A percentile compares a stretch with the other conserved stretches of the same genome.
Conservation (phyloP, 1,284 basidiomycete genomes). For the Cryptococcus neoformans region DNA sequence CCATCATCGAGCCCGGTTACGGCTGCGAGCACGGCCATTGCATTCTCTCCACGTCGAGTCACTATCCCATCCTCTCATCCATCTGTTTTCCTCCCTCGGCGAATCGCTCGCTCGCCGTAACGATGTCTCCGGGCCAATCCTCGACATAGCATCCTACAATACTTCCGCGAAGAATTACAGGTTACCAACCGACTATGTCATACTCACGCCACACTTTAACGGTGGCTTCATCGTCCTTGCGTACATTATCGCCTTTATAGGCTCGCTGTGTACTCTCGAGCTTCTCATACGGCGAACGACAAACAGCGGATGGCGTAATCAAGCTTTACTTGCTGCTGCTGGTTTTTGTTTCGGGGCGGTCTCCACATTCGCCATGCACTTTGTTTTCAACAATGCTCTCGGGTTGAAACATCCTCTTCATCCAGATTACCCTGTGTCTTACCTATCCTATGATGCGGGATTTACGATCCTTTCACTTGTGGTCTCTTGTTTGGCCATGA, state of each 20-base stretch:
- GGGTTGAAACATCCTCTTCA: constrained; percentile 42
- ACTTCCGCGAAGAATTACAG: constrained; percentile 2
- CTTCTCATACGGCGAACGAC: constrained; percentile 49
- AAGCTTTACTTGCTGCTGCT: constrained; percentile 45
- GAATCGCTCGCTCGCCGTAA: neutral
- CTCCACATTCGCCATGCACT: constrained; percentile 52
- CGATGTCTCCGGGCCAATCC: constrained; percentile 1
- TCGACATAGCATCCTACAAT: constrained; percentile 9
- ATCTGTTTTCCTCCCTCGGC: neutral
- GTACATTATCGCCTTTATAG: constrained; percentile 49
- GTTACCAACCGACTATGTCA: constrained; percentile 27
- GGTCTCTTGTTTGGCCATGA: constrained; percentile 49
- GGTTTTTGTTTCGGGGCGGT: constrained; percentile 51
- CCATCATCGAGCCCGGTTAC: neutral
- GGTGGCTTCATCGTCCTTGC: constrained; percentile 49
- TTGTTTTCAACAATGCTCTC: constrained; percentile 52
- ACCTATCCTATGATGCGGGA: constrained; percentile 47
- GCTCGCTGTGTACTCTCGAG: constrained; percentile 50
- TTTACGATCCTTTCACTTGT: constrained; percentile 52
- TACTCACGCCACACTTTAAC: constrained; percentile 39
- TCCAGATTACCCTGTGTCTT: constrained; percentile 26
- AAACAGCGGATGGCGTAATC: constrained; percentile 47
- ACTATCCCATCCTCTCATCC: neutral
- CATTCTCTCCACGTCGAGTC: neutral
- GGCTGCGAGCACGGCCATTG: neutral